Percentiles rank a stretch among this genome's conserved stretches.
Conservation (phyloP, 176 grass and related monocot genomes). For the Alloteropsis semialata region DNA sequence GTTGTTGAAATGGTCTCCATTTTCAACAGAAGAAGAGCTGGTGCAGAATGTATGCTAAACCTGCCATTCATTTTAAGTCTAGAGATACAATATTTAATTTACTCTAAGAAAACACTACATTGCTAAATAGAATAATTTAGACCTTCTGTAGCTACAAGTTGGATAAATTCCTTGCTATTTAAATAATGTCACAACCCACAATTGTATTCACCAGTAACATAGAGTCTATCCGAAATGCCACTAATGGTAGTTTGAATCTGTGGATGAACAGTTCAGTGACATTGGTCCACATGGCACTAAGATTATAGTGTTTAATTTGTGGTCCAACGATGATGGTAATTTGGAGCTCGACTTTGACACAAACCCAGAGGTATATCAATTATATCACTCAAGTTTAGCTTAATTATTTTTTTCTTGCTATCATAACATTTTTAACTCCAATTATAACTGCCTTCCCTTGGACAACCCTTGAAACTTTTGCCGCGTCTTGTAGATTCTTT, state of each 20-base stretch:
- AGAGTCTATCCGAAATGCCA: background rate
- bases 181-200: background rate
- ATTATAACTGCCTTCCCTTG: background rate
- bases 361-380: slow-evolving; percentile 36
- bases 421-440: background rate
- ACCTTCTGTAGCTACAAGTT: background rate
- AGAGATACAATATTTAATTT: background rate
- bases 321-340: slow-evolving; percentile 61
- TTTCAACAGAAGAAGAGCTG: slow-evolving; percentile 67
- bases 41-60: slow-evolving; percentile 46
- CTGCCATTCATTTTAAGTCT: background rate
- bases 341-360: slow-evolving; percentile 77
- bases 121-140: background rate
- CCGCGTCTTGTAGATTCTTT: background rate
- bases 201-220: background rate
- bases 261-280: slow-evolving; percentile 59
- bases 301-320: slow-evolving; percentile 83
- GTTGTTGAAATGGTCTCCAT: slow-evolving; percentile 79
- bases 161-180: background rate
- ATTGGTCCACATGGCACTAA: slow-evolving; percentile 82
- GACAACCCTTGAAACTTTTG: background rate
- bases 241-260: slow-evolving; percentile 30
- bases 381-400: background rate
- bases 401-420: slow-evolving; percentile 4
- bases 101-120: background rate